phyloP scores from a whole-genome alignment of 805 yeast genomes.

The Yamadazyma scolyti region DNA sequence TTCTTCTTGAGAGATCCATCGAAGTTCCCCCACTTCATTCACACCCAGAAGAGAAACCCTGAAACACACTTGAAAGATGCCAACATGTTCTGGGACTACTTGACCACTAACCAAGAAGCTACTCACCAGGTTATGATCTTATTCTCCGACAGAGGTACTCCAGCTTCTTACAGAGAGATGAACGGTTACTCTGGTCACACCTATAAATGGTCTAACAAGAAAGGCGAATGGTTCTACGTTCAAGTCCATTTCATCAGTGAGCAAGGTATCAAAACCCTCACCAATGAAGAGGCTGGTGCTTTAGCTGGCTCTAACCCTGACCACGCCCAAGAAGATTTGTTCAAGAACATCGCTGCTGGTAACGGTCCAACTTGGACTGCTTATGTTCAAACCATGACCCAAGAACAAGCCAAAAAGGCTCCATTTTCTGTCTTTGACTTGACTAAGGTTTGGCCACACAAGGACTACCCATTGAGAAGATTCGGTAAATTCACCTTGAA shows the following conservation, averaged over 20 bases:
- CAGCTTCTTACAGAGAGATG: slow-evolving; percentile 70
- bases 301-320: slow-evolving; percentile 79
- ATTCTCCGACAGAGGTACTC: slow-evolving; percentile 81
- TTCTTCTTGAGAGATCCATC: slow-evolving; percentile 82
- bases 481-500: slow-evolving; percentile 76
- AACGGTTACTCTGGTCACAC: slow-evolving; percentile 83
- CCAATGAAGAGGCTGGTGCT: slow-evolving; percentile 62
- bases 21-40: slow-evolving; percentile 83
- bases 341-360: slow-evolving; percentile 71
- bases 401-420: slow-evolving; percentile 66
- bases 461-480: slow-evolving; percentile 77
- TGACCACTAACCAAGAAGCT: slow-evolving; percentile 68
- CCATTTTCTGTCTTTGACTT: slow-evolving; percentile 83
- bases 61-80: slow-evolving; percentile 75
- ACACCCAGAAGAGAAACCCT: slow-evolving; percentile 84
- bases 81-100: slow-evolving; percentile 80
- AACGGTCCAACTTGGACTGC: slow-evolving; percentile 81
- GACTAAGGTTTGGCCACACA: slow-evolving; percentile 90
- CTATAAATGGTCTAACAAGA: slow-evolving; percentile 70
- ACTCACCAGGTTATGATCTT: slow-evolving; percentile 69
- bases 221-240: slow-evolving; percentile 73
- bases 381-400: slow-evolving; percentile 82
- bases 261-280: slow-evolving; percentile 53
- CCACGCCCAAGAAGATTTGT: slow-evolving; percentile 73
- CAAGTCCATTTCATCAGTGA: slow-evolving; percentile 70